These are phyloP conservation scores for Myxozyma sirexii DNA, from an alignment of 805 yeast genomes.

Conservation along the genomic window DNA sequence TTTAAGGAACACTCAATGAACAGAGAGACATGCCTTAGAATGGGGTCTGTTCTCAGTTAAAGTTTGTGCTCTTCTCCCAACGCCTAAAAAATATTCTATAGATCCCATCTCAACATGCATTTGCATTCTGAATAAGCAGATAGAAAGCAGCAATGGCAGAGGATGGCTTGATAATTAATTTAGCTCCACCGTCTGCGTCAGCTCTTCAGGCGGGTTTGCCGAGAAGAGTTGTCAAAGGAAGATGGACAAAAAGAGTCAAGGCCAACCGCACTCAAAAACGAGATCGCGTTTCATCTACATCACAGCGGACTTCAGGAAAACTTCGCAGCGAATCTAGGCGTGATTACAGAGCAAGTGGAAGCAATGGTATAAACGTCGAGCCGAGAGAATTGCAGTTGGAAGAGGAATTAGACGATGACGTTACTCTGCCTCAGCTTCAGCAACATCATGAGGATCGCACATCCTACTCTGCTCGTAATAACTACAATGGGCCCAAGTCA, in stretches of 20 bases:
- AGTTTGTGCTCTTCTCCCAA: constrained; percentile 7
- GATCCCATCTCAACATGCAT: not conserved
- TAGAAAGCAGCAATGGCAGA: constrained; percentile 50
- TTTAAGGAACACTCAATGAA: not conserved
- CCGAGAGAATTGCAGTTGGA: not conserved
- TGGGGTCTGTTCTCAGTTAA: constrained; percentile 15
- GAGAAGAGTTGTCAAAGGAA: constrained; percentile 58
- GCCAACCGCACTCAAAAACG: constrained; percentile 47
- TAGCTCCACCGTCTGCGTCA: constrained; percentile 52
- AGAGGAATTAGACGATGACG: constrained; percentile 1
- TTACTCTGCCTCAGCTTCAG: not conserved
- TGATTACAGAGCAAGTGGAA: constrained; percentile 19
- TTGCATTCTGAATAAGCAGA: not conserved
- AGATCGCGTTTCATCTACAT: constrained; percentile 7
- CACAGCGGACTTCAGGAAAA: constrained; percentile 3
- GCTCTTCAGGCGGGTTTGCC: constrained; percentile 35
- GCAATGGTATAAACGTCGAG: constrained; percentile 16
- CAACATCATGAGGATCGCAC: not conserved
- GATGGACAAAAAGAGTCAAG: constrained; percentile 79
- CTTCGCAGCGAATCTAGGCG: not conserved
- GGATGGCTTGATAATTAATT: constrained; percentile 76
- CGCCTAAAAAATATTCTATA: not conserved
- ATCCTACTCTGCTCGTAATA: not conserved
- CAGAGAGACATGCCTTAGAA: not conserved
- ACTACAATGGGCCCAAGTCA: not conserved